Evolutionary conservation across 2,329 filamentous ascomycete species (phyloP), one percentile per base, ranked within the genome.

Genomic region (Tolypocladium sp.): DNA sequence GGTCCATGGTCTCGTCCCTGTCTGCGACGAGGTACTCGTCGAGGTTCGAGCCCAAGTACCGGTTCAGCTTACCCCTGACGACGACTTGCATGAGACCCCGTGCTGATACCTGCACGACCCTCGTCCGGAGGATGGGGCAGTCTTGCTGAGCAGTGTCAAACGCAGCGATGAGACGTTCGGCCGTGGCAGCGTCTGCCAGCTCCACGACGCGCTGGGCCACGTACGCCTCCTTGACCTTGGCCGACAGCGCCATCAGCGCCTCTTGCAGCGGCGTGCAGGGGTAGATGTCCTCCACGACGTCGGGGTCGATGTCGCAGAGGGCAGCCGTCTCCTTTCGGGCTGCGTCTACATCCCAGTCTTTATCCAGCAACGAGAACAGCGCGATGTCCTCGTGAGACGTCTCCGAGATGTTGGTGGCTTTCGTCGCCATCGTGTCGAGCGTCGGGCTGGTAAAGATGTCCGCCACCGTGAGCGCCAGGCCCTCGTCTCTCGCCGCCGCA

Each of bases 181-280:
- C 74, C 20, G 70, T 71, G n/a, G 68, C 68, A 1, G 66, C 58
- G 52, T 74, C 69, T 6, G 68, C 64, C 4, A 82, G 68, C 49
- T 74, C 68, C 27, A 79, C 72, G 1, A 82, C 77, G 44, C 78
- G 72, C 62, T 79, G 79, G 2, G 79, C 79, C 3, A 84, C 75
- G 46, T 84, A 85, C 0, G 79, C 77, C 49, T 80, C 80, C 40
- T 74, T 73, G 30, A 78, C 72, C 64, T 80, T 81, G 59, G 76
- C 73, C 2, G 81, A 80, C 7, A 84, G 67, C 0, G 80, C 79
- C 71, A 84, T 78, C 2, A 84, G 73, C 2, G 77, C 79, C 64
- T 82, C 80, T 60, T 85, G 82, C 1, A 82, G 70, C 0, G 80
- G 76, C 0, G 80, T 81, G 68, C 79, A 82, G 1, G 81, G 81